phyloP scores from a whole-genome alignment of 208 protist genomes.

The Trypanosoma rangeli region DNA sequence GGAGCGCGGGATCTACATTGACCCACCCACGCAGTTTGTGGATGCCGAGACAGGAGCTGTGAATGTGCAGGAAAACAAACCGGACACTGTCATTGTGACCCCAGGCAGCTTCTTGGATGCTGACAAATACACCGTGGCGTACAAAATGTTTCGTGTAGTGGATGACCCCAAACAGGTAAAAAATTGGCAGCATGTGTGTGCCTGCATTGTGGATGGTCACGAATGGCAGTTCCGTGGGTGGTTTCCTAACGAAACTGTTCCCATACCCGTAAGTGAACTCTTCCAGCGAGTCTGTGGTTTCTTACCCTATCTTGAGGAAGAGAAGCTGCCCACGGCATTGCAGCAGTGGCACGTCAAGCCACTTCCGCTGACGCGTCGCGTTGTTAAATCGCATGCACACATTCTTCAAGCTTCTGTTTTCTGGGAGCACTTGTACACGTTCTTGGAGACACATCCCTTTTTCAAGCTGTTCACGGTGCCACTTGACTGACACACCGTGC shows the following conservation, averaged over 20 bases:
- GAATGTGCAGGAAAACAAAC: conserved; percentile 72
- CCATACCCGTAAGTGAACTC: conserved; percentile 54
- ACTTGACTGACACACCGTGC: conserved; percentile 24
- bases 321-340: conserved; percentile 68
- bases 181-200: conserved; percentile 87
- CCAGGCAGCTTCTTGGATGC: conserved; percentile 71
- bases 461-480: conserved; percentile 76
- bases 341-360: conserved; percentile 81
- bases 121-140: conserved; percentile 68
- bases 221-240: conserved; percentile 78
- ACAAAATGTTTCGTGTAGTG: conserved; percentile 72
- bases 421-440: conserved; percentile 84
- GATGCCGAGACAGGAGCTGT: conserved; percentile 65
- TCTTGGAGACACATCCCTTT: conserved; percentile 75
- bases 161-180: conserved; percentile 72
- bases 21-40: conserved; percentile 70
- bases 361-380: conserved; percentile 67
- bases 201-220: conserved; percentile 75
- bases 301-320: conserved; percentile 88
- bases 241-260: conserved; percentile 48
- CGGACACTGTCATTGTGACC: conserved; percentile 64
- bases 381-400: conserved; percentile 77
- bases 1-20: conserved; percentile 74
- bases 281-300: conserved; percentile 78
- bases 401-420: conserved; percentile 72